Evolutionary conservation across 371 early-diverging fungal genomes (phyloP).

Genomic region (Saksenaea vasiformis): DNA sequence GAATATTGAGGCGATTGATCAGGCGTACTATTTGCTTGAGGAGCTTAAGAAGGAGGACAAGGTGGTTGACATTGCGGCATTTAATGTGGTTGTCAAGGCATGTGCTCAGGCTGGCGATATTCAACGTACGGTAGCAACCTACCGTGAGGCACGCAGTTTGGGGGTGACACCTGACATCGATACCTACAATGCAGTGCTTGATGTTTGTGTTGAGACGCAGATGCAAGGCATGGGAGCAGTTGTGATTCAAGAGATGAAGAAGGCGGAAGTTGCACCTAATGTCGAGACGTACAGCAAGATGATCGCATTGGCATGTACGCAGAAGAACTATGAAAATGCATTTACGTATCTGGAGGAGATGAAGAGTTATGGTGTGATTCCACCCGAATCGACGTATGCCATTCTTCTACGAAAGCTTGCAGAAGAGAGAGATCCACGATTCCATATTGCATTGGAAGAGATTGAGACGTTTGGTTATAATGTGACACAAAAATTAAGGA

Average conservation of each 20-base stretch:
- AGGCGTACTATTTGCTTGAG: slow-evolving; percentile 55
- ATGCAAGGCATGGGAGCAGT: slow-evolving; percentile 60
- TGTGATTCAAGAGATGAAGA: slow-evolving; percentile 59
- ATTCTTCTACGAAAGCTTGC: slow-evolving; percentile 64
- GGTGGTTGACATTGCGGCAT: slow-evolving; percentile 57
- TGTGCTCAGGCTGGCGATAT: slow-evolving; percentile 55
- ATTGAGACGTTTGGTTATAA: slow-evolving; percentile 68
- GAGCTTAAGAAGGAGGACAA: slow-evolving; percentile 51
- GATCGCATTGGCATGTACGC: slow-evolving; percentile 53
- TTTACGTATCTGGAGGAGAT: slow-evolving; percentile 79
- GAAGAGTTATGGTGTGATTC: slow-evolving; percentile 69
- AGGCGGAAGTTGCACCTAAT: slow-evolving; percentile 56
- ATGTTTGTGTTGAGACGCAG: slow-evolving; percentile 53
- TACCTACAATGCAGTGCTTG: slow-evolving; percentile 66
- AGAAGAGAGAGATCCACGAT: slow-evolving; percentile 66
- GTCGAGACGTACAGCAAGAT: slow-evolving; percentile 61
- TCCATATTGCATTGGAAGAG: slow-evolving; percentile 68
- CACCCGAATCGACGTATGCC: slow-evolving; percentile 58
- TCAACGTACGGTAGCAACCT: slow-evolving; percentile 55
- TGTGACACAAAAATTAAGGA: slow-evolving; percentile 16
- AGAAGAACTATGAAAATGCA: slow-evolving; percentile 73
- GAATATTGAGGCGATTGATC: slow-evolving; percentile 41
- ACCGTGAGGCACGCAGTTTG: slow-evolving; percentile 52
- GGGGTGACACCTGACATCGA: slow-evolving; percentile 55
- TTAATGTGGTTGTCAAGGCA: slow-evolving; percentile 65